Evolutionary conservation across 345 rosid species (phyloP).

Genomic region (Atalantia buxifolia): DNA sequence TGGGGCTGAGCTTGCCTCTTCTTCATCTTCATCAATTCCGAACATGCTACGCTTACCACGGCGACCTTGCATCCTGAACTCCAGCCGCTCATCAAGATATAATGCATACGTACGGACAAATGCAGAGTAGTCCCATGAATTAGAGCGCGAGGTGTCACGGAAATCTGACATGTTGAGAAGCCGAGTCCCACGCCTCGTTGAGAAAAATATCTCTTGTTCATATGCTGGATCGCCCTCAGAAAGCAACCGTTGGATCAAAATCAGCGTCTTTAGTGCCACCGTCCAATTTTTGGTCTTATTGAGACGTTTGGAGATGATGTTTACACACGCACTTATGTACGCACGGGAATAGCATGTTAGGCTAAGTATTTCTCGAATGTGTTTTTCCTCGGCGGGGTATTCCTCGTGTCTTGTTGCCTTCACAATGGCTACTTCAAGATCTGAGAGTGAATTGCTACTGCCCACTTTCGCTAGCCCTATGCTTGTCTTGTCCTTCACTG

Average conservation of each 20-base stretch:
- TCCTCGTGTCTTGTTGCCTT: slow-evolving; percentile 91
- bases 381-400: slow-evolving; percentile 73
- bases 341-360: slow-evolving; percentile 65
- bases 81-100: slow-evolving; percentile 78
- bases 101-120: slow-evolving; percentile 74
- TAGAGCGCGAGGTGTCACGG: slow-evolving; percentile 46
- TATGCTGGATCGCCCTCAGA: slow-evolving; percentile 67
- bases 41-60: slow-evolving; percentile 52
- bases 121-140: slow-evolving; percentile 83
- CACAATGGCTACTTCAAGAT: slow-evolving; percentile 80
- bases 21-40: slow-evolving; percentile 44
- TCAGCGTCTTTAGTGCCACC: slow-evolving; percentile 78
- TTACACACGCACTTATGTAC: slow-evolving; percentile 53
- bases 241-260: slow-evolving; percentile 61
- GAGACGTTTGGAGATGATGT: slow-evolving; percentile 57
- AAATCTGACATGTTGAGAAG: slow-evolving; percentile 85
- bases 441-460: slow-evolving; percentile 57
- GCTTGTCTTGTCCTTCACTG: slow-evolving; percentile 88
- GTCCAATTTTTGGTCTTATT: slow-evolving; percentile 85
- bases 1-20: slow-evolving; percentile 25
- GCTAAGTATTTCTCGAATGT: slow-evolving; percentile 71
- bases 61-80: slow-evolving; percentile 59
- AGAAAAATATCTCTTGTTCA: slow-evolving; percentile 90
- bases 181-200: slow-evolving; percentile 79
- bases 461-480: slow-evolving; percentile 82